phyloP scores from a whole-genome alignment of 352 stramenopile species.

The Phytophthora quininea region DNA sequence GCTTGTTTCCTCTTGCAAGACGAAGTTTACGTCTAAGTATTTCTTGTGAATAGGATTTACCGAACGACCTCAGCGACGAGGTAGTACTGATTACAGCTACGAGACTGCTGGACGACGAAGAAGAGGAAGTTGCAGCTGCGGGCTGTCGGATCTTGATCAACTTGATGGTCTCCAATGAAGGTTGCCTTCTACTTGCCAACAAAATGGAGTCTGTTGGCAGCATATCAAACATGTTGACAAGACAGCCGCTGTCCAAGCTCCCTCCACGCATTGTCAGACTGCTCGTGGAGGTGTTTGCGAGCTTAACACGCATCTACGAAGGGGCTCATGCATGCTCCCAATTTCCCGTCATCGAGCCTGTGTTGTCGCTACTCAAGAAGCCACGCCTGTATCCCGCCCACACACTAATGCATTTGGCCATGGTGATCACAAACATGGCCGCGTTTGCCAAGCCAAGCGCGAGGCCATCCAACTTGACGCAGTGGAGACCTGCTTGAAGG shows the following conservation, averaged over 20 bases:
- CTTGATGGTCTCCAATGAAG: constrained; percentile 64
- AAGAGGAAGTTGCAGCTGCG: constrained; percentile 53
- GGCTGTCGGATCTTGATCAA: constrained; percentile 63
- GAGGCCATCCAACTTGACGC: constrained; percentile 50
- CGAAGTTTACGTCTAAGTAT: neutral
- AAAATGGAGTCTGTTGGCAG: constrained; percentile 46
- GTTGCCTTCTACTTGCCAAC: constrained; percentile 44
- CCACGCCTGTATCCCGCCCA: constrained; percentile 45
- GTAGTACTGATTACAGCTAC: constrained; percentile 57
- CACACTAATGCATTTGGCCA: constrained; percentile 45
- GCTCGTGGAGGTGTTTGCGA: constrained; percentile 52
- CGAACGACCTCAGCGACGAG: constrained; percentile 55
- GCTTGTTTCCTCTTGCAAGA: neutral
- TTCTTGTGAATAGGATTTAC: constrained; percentile 21
- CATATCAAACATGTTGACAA: constrained; percentile 53
- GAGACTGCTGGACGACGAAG: constrained; percentile 44
- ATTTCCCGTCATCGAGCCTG: constrained; percentile 47
- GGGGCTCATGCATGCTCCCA: constrained; percentile 48
- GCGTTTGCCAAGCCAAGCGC: constrained; percentile 58
- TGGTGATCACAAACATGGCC: constrained; percentile 59
- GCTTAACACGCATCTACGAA: constrained; percentile 64
- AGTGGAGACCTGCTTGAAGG: constrained; percentile 64
- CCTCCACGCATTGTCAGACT: constrained; percentile 39
- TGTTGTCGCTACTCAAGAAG: constrained; percentile 68
- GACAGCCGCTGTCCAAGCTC: constrained; percentile 47